Base-by-base conservation (phyloP, 2,329 filamentous ascomycete genomes). In the Calonectria multiphialidica region DNA sequence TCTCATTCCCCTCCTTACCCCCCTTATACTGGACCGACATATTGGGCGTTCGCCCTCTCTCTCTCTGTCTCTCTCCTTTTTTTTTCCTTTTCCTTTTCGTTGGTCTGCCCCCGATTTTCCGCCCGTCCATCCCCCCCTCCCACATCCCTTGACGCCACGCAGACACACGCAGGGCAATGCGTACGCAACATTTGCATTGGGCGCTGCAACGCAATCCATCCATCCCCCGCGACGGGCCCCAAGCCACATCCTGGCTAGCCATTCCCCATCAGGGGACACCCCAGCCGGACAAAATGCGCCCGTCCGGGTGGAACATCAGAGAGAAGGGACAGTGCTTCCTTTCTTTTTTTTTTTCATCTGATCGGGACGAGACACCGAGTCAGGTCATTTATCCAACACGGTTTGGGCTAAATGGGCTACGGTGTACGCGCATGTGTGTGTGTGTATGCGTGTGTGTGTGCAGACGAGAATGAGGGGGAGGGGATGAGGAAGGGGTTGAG, bases 201-300 rank as follows among this genome's bases (percentile, higher is more conserved):
- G 30, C 25, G 49, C 62, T 66, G 64, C 53, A 57, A 57, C 64
- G 64, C 50, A 57, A 30, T 53, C 45, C 62, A 8, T 23, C 37
- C 6, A 7, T n/a, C 23, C 53, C 33, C 61, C 30, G 18, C 61
- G 23, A 28, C 15, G 21, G 28, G 10, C 53, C 30, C 64, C 64
- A 67, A 67, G 64, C 64, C 64, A 66, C 37, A 30, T 8, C 49
- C 50, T 42, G 64, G 64, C 28, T n/a, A 18, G 3, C 44, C 61
- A 64, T 23, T 30, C 28, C 8, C n/a, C 8, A 25, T 16, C 44
- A 40, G 25, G 47, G 37, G 49, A 5, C 16, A 57, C 15, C 53
- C 53, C 53, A 57, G 53, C n/a, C 53, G 33, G 53, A 57, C 53
- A 57, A 57, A 57, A 30, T 57, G 33, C 53, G n/a, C 53, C 33